These are phyloP conservation scores for Priceomyces haplophilus DNA, from an alignment of 805 yeast genomes.

Conservation along the genomic window DNA sequence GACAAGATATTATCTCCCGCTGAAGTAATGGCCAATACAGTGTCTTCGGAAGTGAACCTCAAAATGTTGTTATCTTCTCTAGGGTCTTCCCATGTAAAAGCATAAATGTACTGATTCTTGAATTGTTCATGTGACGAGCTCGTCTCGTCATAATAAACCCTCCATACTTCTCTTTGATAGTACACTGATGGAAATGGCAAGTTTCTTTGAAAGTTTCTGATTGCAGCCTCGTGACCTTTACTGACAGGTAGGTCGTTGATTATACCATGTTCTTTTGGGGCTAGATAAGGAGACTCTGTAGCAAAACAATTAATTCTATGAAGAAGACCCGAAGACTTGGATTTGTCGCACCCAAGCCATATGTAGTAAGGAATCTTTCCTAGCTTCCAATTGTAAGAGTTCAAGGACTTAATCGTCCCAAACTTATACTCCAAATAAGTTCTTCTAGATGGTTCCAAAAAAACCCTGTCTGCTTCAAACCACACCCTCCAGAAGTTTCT, in stretches of 20 bases:
- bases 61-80: constrained; percentile 71
- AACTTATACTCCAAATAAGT: constrained; percentile 79
- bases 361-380: constrained; percentile 81
- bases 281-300: constrained; percentile 78
- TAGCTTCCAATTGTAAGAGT: constrained; percentile 58
- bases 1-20: constrained; percentile 82
- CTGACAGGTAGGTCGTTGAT: constrained; percentile 34
- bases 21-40: constrained; percentile 78
- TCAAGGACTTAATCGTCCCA: constrained; percentile 75
- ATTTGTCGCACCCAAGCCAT: constrained; percentile 65
- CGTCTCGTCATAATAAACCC: constrained; percentile 75
- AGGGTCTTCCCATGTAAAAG: constrained; percentile 91
- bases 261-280: constrained; percentile 39
- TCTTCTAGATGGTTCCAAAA: constrained; percentile 75
- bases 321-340: constrained; percentile 39
- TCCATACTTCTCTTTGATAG: constrained; percentile 73
- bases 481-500: constrained; percentile 84
- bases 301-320: constrained; percentile 72
- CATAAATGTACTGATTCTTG: constrained; percentile 76
- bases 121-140: constrained; percentile 68
- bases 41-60: constrained; percentile 58
- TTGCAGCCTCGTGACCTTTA: constrained; percentile 78
- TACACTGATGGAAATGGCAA: constrained; percentile 79
- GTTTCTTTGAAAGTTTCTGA: constrained; percentile 56
- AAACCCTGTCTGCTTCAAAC: constrained; percentile 83